Evolutionary conservation across 768 basidiomycete genomes (phyloP).

Genomic region (Coprinopsis strossmayeri): DNA sequence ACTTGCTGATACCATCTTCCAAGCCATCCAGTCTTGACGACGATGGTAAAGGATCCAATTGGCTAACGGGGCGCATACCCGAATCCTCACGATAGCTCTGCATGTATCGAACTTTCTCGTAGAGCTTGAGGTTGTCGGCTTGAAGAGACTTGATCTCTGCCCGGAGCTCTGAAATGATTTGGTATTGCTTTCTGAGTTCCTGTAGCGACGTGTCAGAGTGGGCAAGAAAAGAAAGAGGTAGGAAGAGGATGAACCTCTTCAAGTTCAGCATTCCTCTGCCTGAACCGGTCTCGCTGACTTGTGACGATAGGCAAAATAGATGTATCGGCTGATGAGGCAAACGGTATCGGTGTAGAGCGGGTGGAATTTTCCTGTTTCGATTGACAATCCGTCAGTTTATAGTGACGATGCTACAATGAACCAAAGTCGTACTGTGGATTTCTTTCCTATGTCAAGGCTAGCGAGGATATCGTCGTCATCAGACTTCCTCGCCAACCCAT

Average conservation of each 20-base stretch:
- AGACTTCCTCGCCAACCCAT: conserved; percentile 13
- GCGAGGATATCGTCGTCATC: conserved; percentile 55
- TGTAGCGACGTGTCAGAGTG: conserved; percentile 22
- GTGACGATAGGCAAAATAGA: conserved; percentile 99
- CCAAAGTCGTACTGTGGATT: conserved; percentile 35
- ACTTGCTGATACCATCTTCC: conserved; percentile 78
- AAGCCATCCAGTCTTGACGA: conserved; percentile 21
- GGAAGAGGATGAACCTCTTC: conserved; percentile 62
- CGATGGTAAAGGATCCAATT: conserved; percentile 61
- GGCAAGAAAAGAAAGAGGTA: background rate
- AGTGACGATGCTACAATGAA: too few relatives aligned
- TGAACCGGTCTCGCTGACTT: conserved; percentile 94
- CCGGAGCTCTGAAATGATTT: conserved; percentile 89
- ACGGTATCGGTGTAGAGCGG: conserved; percentile 61
- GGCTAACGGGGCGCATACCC: conserved; percentile 45
- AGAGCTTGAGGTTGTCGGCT: conserved; percentile 93
- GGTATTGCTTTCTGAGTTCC: conserved; percentile 95
- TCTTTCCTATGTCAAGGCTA: conserved; percentile 65
- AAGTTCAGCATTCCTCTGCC: conserved; percentile 92
- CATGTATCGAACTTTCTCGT: conserved; percentile 99
- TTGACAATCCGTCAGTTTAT: too few relatives aligned
- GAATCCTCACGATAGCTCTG: conserved; percentile 88
- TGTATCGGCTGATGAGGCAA: conserved; percentile 69
- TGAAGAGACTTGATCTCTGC: conserved; percentile 89
- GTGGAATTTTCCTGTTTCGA: conserved; percentile 22